Conservation (phyloP, 2,329 filamentous ascomycete species). For the Xylaria sp. region DNA sequence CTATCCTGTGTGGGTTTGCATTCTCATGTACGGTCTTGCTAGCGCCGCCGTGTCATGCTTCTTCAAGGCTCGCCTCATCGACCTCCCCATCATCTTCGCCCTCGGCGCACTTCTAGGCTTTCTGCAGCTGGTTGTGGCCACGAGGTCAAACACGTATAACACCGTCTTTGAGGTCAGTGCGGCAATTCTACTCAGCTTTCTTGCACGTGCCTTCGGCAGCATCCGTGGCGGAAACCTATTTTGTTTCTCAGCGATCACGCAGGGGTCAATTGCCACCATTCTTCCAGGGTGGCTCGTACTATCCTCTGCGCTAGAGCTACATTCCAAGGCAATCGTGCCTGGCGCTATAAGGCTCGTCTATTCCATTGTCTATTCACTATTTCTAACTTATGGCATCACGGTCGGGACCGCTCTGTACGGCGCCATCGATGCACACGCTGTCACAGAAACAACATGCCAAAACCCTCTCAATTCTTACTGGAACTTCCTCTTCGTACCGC, state of each 20-base stretch:
- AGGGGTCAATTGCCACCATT: constrained; percentile 77
- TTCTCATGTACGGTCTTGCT: constrained; percentile 79
- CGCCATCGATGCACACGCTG: constrained; percentile 58
- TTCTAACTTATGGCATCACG: constrained; percentile 78
- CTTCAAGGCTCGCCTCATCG: constrained; percentile 79
- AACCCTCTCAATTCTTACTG: constrained; percentile 60
- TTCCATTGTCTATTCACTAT: constrained; percentile 76
- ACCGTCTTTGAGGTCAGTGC: constrained; percentile 64
- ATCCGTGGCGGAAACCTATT: constrained; percentile 69
- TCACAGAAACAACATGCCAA: constrained; percentile 56
- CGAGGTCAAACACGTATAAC: constrained; percentile 77
- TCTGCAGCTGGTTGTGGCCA: constrained; percentile 78
- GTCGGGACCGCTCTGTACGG: constrained; percentile 66
- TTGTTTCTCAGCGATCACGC: constrained; percentile 76
- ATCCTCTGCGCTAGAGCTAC: constrained; percentile 70
- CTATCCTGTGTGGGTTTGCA: constrained; percentile 63
- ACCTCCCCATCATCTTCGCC: constrained; percentile 80
- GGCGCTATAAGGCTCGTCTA: constrained; percentile 79
- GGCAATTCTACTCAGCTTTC: constrained; percentile 72
- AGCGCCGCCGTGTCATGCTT: constrained; percentile 82
- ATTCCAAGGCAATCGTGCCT: constrained; percentile 74
- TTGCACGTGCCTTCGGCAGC: constrained; percentile 74
- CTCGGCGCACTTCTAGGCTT: constrained; percentile 79
- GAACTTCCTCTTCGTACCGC: constrained; percentile 73
- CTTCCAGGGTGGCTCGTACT: constrained; percentile 70